Evolutionary conservation across 2,329 filamentous ascomycete genomes (phyloP), one percentile per base, ranked within the genome.

Genomic region (Neonectria faginata): DNA sequence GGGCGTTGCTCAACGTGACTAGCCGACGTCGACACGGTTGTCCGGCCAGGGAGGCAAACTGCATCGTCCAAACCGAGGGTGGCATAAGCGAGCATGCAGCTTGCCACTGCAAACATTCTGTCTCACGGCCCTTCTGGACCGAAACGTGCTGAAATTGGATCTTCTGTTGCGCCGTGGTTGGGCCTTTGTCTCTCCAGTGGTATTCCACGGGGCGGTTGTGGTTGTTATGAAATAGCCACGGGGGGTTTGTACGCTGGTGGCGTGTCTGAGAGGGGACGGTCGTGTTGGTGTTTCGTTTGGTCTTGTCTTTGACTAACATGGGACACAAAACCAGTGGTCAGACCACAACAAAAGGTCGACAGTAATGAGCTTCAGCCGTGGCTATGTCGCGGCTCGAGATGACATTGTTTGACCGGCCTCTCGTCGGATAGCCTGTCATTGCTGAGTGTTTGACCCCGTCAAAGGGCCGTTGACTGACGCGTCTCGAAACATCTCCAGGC

Each of bases 71-170:
- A 54, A 51, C 62, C 57, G 50, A 73, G 69, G 60, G 54, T 62
- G 50, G 45, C 55, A 52, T 68, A 73, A 74, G 72, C 72, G 72
- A 74, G 48, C 41, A 57, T 64, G 57, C 50, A 51, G 42, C 67
- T 73, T 61, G 61, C 33, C 51, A 31, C 39, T 48, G 52, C 55
- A 52, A 61, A 27, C n/a, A 33, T 16, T 5, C 25, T 31, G 61
- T 59, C 61, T 59, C 56, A 51, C 57, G 29, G 36, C 42, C 10
- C 33, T 29, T 56, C 31, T 51, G 33, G 16, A 5, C 25, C 29
- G 18, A 42, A 42, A 10, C 29, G 7, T 20, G 18, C 8, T 27
- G 11, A 50, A 12, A 36, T 39, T 48, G 7, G 14, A 44, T 51
- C 39, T 2, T 45, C 50, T 22, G 44, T 14, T 29, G 25, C 44